A percentile compares a stretch with the other conserved stretches of the same genome.
Evolutionary conservation across 495 filamentous ascomycete genomes (phyloP).

Genomic region (Pyrenula aspistea): DNA sequence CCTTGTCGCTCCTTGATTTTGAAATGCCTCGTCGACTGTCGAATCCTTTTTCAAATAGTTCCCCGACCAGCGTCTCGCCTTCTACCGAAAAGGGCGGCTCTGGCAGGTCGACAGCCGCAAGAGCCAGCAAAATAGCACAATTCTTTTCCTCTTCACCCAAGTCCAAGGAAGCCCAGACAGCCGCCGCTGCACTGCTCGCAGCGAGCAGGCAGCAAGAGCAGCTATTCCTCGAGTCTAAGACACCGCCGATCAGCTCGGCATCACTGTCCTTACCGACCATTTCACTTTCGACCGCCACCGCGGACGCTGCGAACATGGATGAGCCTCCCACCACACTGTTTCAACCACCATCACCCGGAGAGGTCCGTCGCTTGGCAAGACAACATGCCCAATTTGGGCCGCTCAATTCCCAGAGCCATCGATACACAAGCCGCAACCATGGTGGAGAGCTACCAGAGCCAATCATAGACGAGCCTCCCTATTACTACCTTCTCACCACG

Average conservation of each 20-base stretch:
- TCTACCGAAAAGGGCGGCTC: slow-evolving; percentile 37
- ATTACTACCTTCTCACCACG: slow-evolving; percentile 91
- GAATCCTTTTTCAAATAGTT: slow-evolving; percentile 32
- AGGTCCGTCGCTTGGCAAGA: slow-evolving; percentile 60
- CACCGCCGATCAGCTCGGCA: slow-evolving; percentile 52
- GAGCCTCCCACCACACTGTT: slow-evolving; percentile 73
- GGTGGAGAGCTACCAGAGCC: slow-evolving; percentile 69
- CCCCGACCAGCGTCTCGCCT: slow-evolving; percentile 28
- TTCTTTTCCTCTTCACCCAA: slow-evolving; percentile 50
- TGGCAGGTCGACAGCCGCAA: slow-evolving; percentile 44
- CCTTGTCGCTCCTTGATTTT: slow-evolving; percentile 4
- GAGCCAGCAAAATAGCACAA: slow-evolving; percentile 47
- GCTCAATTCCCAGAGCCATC: slow-evolving; percentile 63
- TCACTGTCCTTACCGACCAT: slow-evolving; percentile 81
- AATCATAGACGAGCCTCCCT: slow-evolving; percentile 89
- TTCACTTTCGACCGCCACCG: slow-evolving; percentile 77
- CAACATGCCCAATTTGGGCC: slow-evolving; percentile 89
- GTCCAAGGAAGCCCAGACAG: slow-evolving; percentile 35
- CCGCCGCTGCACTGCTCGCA: slow-evolving; percentile 47
- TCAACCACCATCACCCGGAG: slow-evolving; percentile 77
- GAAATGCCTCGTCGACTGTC: slow-evolving; percentile 45
- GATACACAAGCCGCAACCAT: slow-evolving; percentile 74
- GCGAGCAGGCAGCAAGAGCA: slow-evolving; percentile 45
- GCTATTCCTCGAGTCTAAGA: slow-evolving; percentile 33
- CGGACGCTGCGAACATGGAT: slow-evolving; percentile 64